Percentiles rank a stretch among this genome's conserved stretches.
Evolutionary conservation across 331 rosid genomes (phyloP).

Genomic region (Dryas integrifolia): DNA sequence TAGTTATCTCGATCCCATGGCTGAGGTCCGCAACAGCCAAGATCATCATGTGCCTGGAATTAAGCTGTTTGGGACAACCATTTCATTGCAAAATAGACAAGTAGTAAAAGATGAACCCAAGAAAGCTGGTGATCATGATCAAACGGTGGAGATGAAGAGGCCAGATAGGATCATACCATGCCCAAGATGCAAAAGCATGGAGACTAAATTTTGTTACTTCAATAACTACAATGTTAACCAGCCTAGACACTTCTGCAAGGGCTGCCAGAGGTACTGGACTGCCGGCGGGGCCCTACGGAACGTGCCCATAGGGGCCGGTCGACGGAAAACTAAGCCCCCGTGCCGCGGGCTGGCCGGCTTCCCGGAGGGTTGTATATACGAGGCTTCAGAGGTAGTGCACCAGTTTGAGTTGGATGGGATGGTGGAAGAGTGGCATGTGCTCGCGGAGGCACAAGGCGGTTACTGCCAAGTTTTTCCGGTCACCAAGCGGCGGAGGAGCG

Average conservation of each 20-base stretch:
- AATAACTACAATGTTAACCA: constrained; percentile 91
- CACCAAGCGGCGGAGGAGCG: constrained; percentile 48
- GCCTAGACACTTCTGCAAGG: constrained; percentile 87
- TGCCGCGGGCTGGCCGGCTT: constrained; percentile 34
- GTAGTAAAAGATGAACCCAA: constrained; percentile 29
- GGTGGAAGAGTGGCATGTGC: constrained; percentile 52
- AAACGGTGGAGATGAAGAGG: constrained; percentile 46
- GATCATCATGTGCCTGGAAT: constrained; percentile 47
- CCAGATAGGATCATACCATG: constrained; percentile 69
- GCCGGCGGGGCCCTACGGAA: constrained; percentile 91
- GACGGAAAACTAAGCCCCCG: constrained; percentile 60
- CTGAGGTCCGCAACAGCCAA: constrained; percentile 34
- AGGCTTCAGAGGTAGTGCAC: constrained; percentile 39
- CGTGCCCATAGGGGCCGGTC: constrained; percentile 75
- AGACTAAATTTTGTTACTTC: constrained; percentile 90
- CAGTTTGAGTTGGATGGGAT: constrained; percentile 46
- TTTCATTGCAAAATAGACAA: constrained; percentile 41
- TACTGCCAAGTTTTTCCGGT: constrained; percentile 49
- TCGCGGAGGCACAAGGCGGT: constrained; percentile 26
- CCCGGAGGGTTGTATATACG: constrained; percentile 42
- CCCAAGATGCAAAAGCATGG: constrained; percentile 92
- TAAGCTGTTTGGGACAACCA: constrained; percentile 76
- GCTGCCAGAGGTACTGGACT: constrained; percentile 91
- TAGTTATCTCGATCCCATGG: constrained; percentile 33
- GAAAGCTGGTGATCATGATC: constrained; percentile 34